A percentile compares a stretch with the other conserved stretches of the same genome.
Conservation (phyloP, 352 stramenopile genomes). For the Globisporangium rhizosaccharum region DNA sequence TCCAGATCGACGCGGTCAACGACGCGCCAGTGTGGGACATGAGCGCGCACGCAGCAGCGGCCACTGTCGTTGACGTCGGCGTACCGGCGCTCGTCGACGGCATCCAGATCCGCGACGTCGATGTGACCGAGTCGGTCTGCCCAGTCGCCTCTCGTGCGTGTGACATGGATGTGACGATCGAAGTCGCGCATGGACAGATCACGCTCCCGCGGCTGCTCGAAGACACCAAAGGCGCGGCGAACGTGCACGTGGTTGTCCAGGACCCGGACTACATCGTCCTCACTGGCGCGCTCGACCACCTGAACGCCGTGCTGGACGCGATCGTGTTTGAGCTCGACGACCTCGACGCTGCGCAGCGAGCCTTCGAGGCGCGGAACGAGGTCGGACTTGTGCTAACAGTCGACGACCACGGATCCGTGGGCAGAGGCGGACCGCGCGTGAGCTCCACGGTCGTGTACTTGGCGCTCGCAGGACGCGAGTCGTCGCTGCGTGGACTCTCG, state of each 20-base stretch:
- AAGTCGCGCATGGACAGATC: constrained; percentile 32
- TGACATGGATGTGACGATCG: constrained; percentile 51
- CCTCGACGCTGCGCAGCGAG: constrained; percentile 10
- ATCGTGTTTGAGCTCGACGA: constrained; percentile 45
- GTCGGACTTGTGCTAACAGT: constrained; percentile 45
- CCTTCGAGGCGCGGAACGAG: constrained; percentile 12
- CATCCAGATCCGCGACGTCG: constrained; percentile 45
- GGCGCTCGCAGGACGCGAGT: constrained; percentile 8
- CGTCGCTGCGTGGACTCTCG: neutral
- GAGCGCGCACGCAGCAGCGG: constrained; percentile 17
- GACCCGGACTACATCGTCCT: constrained; percentile 26
- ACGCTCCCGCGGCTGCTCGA: constrained; percentile 23
- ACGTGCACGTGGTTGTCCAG: constrained; percentile 3
- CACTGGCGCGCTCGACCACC: constrained; percentile 20
- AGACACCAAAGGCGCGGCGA: constrained; percentile 2
- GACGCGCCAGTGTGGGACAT: constrained; percentile 51
- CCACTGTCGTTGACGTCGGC: constrained; percentile 4
- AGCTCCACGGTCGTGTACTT: constrained; percentile 25
- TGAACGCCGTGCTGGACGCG: constrained; percentile 39
- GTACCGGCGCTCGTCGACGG: constrained; percentile 23
- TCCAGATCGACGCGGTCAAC: constrained; percentile 48
- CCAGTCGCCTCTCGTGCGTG: constrained; percentile 16
- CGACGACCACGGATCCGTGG: constrained; percentile 50
- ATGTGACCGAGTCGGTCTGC: constrained; percentile 15
- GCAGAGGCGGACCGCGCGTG: constrained; percentile 42